Percentiles rank a stretch among this genome's conserved stretches.
Evolutionary conservation across 345 rosid species (phyloP).

Genomic region (Ceriops decandra): DNA sequence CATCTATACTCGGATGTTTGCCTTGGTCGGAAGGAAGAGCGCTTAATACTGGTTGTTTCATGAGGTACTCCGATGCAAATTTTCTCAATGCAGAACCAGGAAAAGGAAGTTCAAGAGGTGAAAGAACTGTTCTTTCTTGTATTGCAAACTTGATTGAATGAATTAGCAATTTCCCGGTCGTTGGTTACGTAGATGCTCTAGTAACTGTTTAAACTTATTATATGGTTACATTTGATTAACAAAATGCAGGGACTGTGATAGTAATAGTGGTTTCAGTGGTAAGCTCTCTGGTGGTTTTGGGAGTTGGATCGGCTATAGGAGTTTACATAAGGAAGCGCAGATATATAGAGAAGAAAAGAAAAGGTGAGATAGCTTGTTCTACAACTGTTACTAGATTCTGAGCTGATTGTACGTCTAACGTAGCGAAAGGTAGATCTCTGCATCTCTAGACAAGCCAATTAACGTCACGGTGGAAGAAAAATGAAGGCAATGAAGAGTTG

Average conservation of each 20-base stretch:
- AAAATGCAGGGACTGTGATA: slow-evolving; percentile 47
- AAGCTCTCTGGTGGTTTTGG: slow-evolving; percentile 60
- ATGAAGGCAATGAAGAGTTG: not conserved
- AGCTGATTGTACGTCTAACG: not conserved
- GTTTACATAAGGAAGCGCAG: slow-evolving; percentile 58
- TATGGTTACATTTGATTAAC: slow-evolving; percentile 7
- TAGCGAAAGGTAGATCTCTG: not conserved
- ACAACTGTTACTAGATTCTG: not conserved
- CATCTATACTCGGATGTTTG: slow-evolving; percentile 56
- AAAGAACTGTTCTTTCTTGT: not conserved
- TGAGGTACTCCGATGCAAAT: slow-evolving; percentile 72
- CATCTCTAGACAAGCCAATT: not conserved
- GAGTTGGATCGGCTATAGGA: slow-evolving; percentile 50
- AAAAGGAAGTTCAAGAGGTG: slow-evolving; percentile 63
- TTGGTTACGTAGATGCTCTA: not conserved
- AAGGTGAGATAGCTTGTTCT: slow-evolving; percentile 40
- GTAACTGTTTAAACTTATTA: not conserved
- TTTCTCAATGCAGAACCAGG: slow-evolving; percentile 59
- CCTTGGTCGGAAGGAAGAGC: slow-evolving; percentile 90
- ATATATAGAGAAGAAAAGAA: slow-evolving; percentile 61
- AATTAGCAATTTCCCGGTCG: not conserved
- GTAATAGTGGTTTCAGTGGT: slow-evolving; percentile 67
- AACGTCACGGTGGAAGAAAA: not conserved
- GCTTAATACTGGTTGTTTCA: slow-evolving; percentile 77
- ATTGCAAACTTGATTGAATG: not conserved